Conservation (phyloP, 169 alveolate species). For the Cryptosporidium parvum region DNA sequence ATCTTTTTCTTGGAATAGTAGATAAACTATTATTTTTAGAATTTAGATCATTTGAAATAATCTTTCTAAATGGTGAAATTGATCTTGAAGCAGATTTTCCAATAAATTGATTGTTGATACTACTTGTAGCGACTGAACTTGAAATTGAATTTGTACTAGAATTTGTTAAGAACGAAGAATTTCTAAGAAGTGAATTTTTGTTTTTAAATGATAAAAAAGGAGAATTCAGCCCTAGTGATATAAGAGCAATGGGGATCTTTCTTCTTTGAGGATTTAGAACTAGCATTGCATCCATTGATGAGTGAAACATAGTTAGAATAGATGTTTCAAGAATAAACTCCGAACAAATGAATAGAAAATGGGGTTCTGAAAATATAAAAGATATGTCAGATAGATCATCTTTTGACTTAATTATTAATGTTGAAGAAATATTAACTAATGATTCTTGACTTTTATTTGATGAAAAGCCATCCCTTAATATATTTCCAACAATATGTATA, state of each 20-base stretch:
- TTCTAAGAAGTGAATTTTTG: slow-evolving; percentile 15
- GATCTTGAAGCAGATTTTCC: background rate
- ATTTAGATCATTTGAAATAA: background rate
- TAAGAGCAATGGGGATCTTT: slow-evolving; percentile 58
- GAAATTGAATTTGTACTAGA: background rate
- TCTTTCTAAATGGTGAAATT: slow-evolving; percentile 22
- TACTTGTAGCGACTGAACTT: background rate
- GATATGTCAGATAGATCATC: slow-evolving; percentile 60
- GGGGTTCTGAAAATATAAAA: slow-evolving; percentile 71
- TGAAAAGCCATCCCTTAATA: slow-evolving; percentile 56
- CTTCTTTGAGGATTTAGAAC: slow-evolving; percentile 75
- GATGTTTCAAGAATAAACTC: slow-evolving; percentile 71
- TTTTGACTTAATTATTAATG: slow-evolving; percentile 53
- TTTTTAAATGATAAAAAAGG: slow-evolving; percentile 38
- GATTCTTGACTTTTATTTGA: slow-evolving; percentile 63
- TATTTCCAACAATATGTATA: slow-evolving; percentile 51
- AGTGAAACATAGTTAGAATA: slow-evolving; percentile 51
- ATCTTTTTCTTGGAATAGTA: slow-evolving; percentile 14
- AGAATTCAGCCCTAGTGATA: slow-evolving; percentile 55
- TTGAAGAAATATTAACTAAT: slow-evolving; percentile 50
- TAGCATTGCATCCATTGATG: slow-evolving; percentile 61
- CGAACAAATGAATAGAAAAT: slow-evolving; percentile 50
- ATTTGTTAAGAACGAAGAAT: slow-evolving; percentile 8
- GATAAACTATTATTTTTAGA: background rate
- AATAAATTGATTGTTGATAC: background rate